Evolutionary conservation across 2,329 filamentous ascomycete genomes (phyloP), one percentile per base, ranked within the genome.

Genomic region (Pseudogymnoascus sp.): DNA sequence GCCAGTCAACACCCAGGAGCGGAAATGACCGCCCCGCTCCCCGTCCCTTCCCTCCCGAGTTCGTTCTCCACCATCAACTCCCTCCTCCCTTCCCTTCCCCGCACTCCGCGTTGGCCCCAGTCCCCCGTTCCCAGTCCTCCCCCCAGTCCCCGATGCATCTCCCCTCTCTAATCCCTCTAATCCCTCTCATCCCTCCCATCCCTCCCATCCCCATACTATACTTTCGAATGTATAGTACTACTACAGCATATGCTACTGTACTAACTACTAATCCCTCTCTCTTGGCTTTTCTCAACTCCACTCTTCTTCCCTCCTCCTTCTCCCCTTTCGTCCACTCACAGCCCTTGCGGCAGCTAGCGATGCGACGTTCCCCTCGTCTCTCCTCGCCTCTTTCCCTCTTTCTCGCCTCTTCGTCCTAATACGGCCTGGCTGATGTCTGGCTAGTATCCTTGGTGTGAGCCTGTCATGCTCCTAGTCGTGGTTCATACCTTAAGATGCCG

Each of bases 401-500:
- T 43, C 38, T 60, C 28, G 25, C 49, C 49, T 56, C 49, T n/a
- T 56, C 46, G n/a, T 56, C 49, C 49, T 2, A 56, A 56, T 56
- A 9, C 49, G 49, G 49, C 5, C 49, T 56, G 49, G 49, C n/a
- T 34, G 49, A 56, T 56, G 49, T 34, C 49, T 56, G 28, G 49
- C 25, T 34, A 18, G 49, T 34, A 31, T 34, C 25, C 4, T 56
- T 34, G 49, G 49, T 56, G 9, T 2, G 49, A 56, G 25, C 9
- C 49, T 34, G 49, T 56, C 49, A 56, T 56, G 28, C 49, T 56
- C 25, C 9, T 56, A 56, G 49, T 56, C 18, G 49, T 25, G 49
- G 49, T 56, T 56, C 49, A 56, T 56, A 56, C 49, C 49, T 56
- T 56, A 56, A 56, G 49, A 56, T 56, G 49, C 49, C n/a, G 49